Evolutionary conservation across 495 filamentous ascomycete species (phyloP).

Genomic region (Bacidia rubella): DNA sequence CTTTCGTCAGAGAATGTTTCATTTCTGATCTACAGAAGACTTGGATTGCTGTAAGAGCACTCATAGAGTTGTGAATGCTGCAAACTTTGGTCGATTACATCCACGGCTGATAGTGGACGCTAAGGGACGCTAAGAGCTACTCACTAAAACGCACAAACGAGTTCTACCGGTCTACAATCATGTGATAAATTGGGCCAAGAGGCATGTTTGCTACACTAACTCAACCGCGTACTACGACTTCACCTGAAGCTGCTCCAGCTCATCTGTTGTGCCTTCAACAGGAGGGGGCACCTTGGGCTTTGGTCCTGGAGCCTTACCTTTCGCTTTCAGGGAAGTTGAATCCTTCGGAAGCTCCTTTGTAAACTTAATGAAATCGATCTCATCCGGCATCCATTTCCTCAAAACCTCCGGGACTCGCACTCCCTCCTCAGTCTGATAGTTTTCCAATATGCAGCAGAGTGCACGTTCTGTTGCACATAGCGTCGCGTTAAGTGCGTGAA

Average conservation of each 20-base stretch:
- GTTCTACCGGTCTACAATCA: too few species aligned
- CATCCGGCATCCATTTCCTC: constrained; percentile 81
- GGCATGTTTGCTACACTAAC: too few species aligned
- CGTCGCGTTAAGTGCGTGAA: constrained; percentile 85
- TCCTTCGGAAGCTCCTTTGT: constrained; percentile 71
- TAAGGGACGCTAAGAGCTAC: too few species aligned
- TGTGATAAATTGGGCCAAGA: too few species aligned
- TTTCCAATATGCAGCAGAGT: constrained; percentile 89
- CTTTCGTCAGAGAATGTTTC: too few species aligned
- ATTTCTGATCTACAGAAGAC: too few species aligned
- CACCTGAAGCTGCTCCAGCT: constrained; percentile 6
- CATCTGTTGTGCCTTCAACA: constrained; percentile 1
- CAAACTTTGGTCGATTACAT: too few species aligned
- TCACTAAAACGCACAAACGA: too few species aligned
- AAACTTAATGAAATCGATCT: constrained; percentile 76
- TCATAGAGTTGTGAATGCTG: too few species aligned
- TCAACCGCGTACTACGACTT: too few species aligned
- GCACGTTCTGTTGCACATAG: constrained; percentile 88
- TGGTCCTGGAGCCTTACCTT: constrained; percentile 32
- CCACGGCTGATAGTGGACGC: too few species aligned
- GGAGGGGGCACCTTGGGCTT: constrained; percentile 17
- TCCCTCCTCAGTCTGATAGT: constrained; percentile 87
- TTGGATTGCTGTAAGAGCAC: too few species aligned
- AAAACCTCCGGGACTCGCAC: constrained; percentile 76
- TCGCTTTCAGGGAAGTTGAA: constrained; percentile 45